Conservation (phyloP, 2,329 filamentous ascomycete species). For the Penicillium sp. region DNA sequence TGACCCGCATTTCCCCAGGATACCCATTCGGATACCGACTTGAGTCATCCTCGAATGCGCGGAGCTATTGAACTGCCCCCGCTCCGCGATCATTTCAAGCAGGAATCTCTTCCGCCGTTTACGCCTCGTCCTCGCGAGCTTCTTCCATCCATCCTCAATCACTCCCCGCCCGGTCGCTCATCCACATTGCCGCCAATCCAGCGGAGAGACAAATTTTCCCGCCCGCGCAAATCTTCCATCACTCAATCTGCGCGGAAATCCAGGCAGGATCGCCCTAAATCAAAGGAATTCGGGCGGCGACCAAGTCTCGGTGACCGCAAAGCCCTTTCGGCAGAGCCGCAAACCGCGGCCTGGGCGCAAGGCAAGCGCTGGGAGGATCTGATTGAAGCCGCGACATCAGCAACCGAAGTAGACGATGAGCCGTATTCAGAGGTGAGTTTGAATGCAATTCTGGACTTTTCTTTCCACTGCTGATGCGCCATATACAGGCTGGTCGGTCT, state of each 20-base stretch:
- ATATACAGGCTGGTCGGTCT: slow-evolving; percentile 36
- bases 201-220: slow-evolving; percentile 64
- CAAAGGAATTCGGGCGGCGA: slow-evolving; percentile 69
- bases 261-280: slow-evolving; percentile 78
- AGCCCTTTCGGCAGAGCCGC: slow-evolving; percentile 80
- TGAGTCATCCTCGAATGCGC: slow-evolving; percentile 60
- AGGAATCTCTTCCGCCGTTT: slow-evolving; percentile 67
- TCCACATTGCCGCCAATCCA: slow-evolving; percentile 84
- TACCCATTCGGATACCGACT: slow-evolving; percentile 69
- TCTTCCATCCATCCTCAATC: slow-evolving; percentile 73
- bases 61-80: slow-evolving; percentile 70
- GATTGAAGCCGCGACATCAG: slow-evolving; percentile 89
- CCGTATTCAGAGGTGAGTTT: slow-evolving; percentile 71
- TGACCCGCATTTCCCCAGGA: slow-evolving; percentile 50
- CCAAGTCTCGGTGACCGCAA: slow-evolving; percentile 75
- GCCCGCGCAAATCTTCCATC: slow-evolving; percentile 82
- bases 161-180: slow-evolving; percentile 81
- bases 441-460: slow-evolving; percentile 27
- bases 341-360: slow-evolving; percentile 65
- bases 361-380: slow-evolving; percentile 95
- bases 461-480: slow-evolving; percentile 43
- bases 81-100: slow-evolving; percentile 65
- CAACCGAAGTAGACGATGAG: slow-evolving; percentile 85
- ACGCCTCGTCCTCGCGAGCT: slow-evolving; percentile 66
- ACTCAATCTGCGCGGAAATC: slow-evolving; percentile 72